Evolutionary conservation across 2,329 filamentous ascomycete species (phyloP), one percentile per base, ranked within the genome.

Genomic region (Sarocladium oryzae): DNA sequence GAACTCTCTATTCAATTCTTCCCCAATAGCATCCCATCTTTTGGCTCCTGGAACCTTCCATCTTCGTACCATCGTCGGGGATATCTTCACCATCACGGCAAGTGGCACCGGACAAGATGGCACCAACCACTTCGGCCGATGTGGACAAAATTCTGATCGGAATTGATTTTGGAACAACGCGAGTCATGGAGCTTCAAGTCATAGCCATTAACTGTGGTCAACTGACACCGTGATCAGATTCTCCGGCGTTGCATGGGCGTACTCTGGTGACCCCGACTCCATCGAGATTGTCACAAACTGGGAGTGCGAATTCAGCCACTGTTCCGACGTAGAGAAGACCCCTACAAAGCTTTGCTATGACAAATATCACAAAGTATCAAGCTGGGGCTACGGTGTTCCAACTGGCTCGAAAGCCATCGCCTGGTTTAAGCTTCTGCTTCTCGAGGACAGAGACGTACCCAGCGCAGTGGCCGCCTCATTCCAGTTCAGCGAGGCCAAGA

Each of bases 121-220:
- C 16, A 7, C 41, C n/a, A 4, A 30, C 21, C n/a, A n/a, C 7
- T 5, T 32, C 15, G 23, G 32, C 7, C n/a, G 16, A 30, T 13
- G 24, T 11, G 23, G 20, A 46, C n/a, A 46, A 35, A 10, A 58
- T 73, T 2, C 55, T 71, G 16, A 56, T 74, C 2, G 69, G 72
- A 0, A 64, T 77, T 6, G 73, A 76, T 35, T 75, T 76, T 41
- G 73, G 72, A 1, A 76, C 74, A 0, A 76, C 72, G 60, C 73
- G 53, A 53, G 66, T 57, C 2, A 4, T 8, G 1, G n/a, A n/a
- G n/a, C n/a, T n/a, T n/a, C n/a, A n/a, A n/a, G n/a, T n/a, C n/a
- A n/a, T n/a, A n/a, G n/a, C n/a, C n/a, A n/a, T n/a, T n/a, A n/a
- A n/a, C n/a, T n/a, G n/a, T n/a, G n/a, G n/a, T n/a, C n/a, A n/a